These are phyloP conservation scores for Planoprotostelium fungivorum DNA, from an alignment of 78 protist genomes.

Conservation along the genomic window DNA sequence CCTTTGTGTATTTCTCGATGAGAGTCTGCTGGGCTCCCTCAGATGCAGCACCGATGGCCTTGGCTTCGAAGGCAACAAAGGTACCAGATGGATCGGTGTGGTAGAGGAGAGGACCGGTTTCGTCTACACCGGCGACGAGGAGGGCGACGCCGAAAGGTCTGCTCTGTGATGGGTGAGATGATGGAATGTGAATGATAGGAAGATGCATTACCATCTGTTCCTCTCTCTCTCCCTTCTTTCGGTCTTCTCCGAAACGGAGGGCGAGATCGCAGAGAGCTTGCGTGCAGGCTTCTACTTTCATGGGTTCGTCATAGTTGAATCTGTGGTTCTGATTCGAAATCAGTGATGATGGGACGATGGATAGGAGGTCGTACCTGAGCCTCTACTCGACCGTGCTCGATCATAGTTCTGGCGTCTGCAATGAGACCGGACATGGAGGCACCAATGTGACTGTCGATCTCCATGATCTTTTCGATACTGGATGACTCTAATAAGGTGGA, in stretches of 20 bases:
- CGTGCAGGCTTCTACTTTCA: constrained; percentile 87
- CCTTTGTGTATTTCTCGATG: constrained; percentile 84
- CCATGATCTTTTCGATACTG: constrained; percentile 78
- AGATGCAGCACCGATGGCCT: constrained; percentile 97
- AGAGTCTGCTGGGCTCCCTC: constrained; percentile 96
- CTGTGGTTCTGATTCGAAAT: constrained; percentile 83
- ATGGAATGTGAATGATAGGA: not conserved
- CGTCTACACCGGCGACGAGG: constrained; percentile 97
- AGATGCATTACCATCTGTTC: not conserved
- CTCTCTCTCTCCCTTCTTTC: constrained; percentile 47
- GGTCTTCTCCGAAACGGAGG: constrained; percentile 91
- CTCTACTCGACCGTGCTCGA: constrained; percentile 96
- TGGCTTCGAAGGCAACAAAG: constrained; percentile 74
- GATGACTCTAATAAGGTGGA: constrained; percentile 93
- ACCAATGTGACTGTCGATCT: constrained; percentile 61
- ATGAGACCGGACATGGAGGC: constrained; percentile 94
- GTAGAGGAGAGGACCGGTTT: constrained; percentile 87
- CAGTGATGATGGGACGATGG: not conserved
- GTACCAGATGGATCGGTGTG: constrained; percentile 99
- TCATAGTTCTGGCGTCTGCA: constrained; percentile 97
- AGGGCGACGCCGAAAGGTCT: constrained; percentile 99
- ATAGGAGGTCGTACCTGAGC: constrained; percentile 65
- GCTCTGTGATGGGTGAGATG: constrained; percentile 45
- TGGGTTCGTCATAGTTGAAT: constrained; percentile 97
- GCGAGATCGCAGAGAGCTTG: constrained; percentile 93